phyloP scores from a whole-genome alignment of 176 grass and related monocot species.

The Elymus sibiricus region DNA sequence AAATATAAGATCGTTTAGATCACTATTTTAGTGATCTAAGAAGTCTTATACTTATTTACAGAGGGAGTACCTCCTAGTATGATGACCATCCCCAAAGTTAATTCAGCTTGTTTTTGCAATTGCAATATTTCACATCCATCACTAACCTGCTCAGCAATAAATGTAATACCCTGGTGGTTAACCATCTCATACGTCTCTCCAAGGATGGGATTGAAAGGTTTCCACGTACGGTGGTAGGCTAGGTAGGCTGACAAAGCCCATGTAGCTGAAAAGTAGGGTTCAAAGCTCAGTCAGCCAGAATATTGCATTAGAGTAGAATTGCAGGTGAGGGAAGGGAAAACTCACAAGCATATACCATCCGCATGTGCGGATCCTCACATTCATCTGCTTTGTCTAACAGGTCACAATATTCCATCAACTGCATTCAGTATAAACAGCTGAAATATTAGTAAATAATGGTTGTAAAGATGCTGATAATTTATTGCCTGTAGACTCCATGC shows the following conservation, averaged over 20 bases:
- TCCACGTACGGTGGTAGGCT: constrained; percentile 82
- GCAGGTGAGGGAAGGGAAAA: constrained; percentile 20
- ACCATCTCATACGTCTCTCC: constrained; percentile 96
- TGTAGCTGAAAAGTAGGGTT: constrained; percentile 59
- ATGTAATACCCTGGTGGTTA: constrained; percentile 79
- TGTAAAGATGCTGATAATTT: neutral
- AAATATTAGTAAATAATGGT: constrained; percentile 25
- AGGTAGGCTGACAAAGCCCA: constrained; percentile 92
- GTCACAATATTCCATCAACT: constrained; percentile 95
- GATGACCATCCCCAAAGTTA: neutral
- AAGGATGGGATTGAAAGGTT: constrained; percentile 97
- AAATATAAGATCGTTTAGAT: no score
- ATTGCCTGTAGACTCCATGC: neutral
- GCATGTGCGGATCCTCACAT: constrained; percentile 93
- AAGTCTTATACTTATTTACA: no score
- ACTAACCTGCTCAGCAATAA: constrained; percentile 88
- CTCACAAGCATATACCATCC: constrained; percentile 86
- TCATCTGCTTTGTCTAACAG: constrained; percentile 96
- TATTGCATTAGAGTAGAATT: neutral
- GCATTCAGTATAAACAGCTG: constrained; percentile 3
- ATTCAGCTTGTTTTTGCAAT: constrained; percentile 14
- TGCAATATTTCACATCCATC: neutral
- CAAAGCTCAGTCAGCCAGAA: constrained; percentile 25
- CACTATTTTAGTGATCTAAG: no score
- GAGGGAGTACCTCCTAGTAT: neutral